Percentiles rank a stretch among this genome's conserved stretches.
These are phyloP conservation scores for Chloranthus sessilifolius DNA, from an alignment of 164 flowering plant genomes.

Conservation along the genomic window DNA sequence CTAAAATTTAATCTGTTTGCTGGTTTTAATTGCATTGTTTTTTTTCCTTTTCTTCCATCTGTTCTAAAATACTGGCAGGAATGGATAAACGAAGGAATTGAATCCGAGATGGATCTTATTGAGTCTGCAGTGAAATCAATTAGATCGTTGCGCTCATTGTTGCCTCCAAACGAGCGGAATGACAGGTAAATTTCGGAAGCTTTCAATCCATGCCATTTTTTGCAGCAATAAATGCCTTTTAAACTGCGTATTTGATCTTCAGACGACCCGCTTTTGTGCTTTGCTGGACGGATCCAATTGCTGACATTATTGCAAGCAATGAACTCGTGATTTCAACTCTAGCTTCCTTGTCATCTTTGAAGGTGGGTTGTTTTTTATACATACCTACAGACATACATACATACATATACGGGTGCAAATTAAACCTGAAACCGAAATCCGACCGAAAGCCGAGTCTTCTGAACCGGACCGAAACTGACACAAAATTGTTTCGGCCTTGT, in stretches of 20 bases:
- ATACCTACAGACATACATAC: no score
- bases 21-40: no score
- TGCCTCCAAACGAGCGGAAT: slow-evolving; percentile 62
- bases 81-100: slow-evolving; percentile 75
- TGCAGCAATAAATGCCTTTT: neutral
- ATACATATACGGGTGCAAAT: no score
- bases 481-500: no score
- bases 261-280: slow-evolving; percentile 76
- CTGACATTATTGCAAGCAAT: slow-evolving; percentile 35
- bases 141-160: slow-evolving; percentile 52
- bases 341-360: slow-evolving; percentile 66
- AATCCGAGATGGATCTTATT: slow-evolving; percentile 69
- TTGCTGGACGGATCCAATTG: slow-evolving; percentile 40
- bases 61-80: slow-evolving; percentile 28
- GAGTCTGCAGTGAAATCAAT: slow-evolving; percentile 64
- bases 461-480: no score
- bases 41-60: neutral
- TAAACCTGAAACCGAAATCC: no score
- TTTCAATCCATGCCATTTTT: neutral
- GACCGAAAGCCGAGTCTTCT: no score
- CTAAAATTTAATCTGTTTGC: no score
- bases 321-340: slow-evolving; percentile 74
- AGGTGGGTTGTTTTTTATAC: slow-evolving; percentile 32
- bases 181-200: slow-evolving; percentile 46
- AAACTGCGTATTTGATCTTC: slow-evolving; percentile 8